Base-by-base conservation (phyloP, 176 grass and related monocot genomes). In the Ensete glaucum region DNA sequence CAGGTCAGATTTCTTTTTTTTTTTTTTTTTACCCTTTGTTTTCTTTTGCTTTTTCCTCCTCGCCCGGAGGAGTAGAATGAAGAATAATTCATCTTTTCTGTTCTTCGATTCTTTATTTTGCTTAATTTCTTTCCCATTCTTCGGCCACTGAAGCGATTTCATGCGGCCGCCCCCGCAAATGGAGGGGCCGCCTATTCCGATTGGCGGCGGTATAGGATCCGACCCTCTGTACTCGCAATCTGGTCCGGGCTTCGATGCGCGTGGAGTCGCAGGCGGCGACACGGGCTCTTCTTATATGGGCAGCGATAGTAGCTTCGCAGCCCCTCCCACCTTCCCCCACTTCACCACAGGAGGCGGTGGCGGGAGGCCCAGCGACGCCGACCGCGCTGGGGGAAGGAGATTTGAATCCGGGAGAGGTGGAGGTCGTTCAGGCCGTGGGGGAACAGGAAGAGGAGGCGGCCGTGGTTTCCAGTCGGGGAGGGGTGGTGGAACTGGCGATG, bases 1-100 rank as follows among this genome's bases (percentile, higher is more conserved):
- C 59, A 99, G 90, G 95, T 99, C 76, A 67, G 53, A 54, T 53
- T 13, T 20, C 25, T 80, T 8, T 43, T 65, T 3, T 58, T 53
- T 13, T 20, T 19, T 80, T 8, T 43, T 65, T 3, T 58, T 54
- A 72, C 63, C 55, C 82, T 24, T 23, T 54, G 9, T 64, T 50
- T 9, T 54, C 16, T 56, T 55, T 74, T 75, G 22, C 22, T 20
- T 59, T 53, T 15, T 59, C 0, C 24, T n/a, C 7, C 34, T 43
- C 34, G 34, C 4, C 34, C 34, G 3, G 34, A 23, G 34, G 4
- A 43, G 3, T 43, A 43, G 4, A 0, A 43, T 0, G 34, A 43
- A 5, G 34, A 43, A 6, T 4, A 43, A 43, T 43, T 43, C 4
- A 43, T 43, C 34, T 43, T 43, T 43, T 43, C 34, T 43, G 4